A percentile compares a stretch with the other conserved stretches of the same genome.
Conservation (phyloP, 2,329 filamentous ascomycete species). For the Allantophomopsis lycopodina region DNA sequence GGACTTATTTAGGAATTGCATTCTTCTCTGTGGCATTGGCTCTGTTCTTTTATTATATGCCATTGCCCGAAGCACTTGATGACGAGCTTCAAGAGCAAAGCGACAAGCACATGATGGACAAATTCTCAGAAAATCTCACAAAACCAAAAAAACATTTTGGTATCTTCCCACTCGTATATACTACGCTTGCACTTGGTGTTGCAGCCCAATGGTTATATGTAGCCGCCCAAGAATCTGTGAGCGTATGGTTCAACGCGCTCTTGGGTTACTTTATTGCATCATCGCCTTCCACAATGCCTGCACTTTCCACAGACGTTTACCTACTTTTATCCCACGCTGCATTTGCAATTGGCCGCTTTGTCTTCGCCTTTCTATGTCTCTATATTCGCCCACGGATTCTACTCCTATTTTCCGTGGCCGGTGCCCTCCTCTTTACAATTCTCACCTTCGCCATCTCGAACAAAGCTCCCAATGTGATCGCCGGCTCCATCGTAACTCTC, state of each 20-base stretch:
- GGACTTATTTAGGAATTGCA: slow-evolving; percentile 74
- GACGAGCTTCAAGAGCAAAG: slow-evolving; percentile 35
- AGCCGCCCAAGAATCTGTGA: slow-evolving; percentile 55
- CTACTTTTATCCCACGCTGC: slow-evolving; percentile 58
- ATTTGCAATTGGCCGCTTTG: slow-evolving; percentile 64
- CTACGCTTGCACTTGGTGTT: slow-evolving; percentile 53
- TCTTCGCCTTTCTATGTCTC: slow-evolving; percentile 45
- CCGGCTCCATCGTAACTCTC: slow-evolving; percentile 52
- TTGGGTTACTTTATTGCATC: slow-evolving; percentile 27
- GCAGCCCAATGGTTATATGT: slow-evolving; percentile 70
- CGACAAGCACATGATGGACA: slow-evolving; percentile 33
- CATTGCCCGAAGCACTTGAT: slow-evolving; percentile 44
- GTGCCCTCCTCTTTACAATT: slow-evolving; percentile 43
- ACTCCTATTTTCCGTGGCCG: slow-evolving; percentile 43
- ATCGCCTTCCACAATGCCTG: slow-evolving; percentile 21
- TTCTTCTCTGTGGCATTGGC: slow-evolving; percentile 59
- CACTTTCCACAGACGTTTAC: slow-evolving; percentile 46
- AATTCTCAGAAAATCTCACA: slow-evolving; percentile 14
- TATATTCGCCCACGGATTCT: slow-evolving; percentile 57
- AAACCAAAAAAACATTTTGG: slow-evolving; percentile 28
- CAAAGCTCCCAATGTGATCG: slow-evolving; percentile 29
- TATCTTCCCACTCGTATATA: slow-evolving; percentile 24
- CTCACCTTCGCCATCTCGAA: slow-evolving; percentile 29
- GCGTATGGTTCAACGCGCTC: slow-evolving; percentile 43
- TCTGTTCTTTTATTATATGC: slow-evolving; percentile 55